These are phyloP conservation scores for Cryptosporidium parvum DNA, from an alignment of 169 alveolate species.

Conservation along the genomic window DNA sequence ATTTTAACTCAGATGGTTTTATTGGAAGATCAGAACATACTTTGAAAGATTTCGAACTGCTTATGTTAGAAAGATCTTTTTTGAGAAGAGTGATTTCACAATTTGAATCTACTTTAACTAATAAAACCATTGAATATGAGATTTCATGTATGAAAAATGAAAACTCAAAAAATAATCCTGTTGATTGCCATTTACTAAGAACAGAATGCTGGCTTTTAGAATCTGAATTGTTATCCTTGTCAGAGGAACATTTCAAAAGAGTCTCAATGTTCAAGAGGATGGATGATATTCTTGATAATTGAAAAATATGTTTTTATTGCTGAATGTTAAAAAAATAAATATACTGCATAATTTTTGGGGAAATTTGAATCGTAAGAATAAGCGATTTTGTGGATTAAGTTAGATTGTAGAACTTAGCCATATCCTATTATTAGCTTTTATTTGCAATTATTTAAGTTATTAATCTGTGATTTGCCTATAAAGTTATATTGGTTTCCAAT, in stretches of 20 bases:
- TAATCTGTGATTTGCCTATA: too few relatives aligned
- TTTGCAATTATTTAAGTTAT: not conserved
- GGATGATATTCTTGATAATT: not conserved
- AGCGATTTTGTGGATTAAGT: not conserved
- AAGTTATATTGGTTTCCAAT: too few relatives aligned
- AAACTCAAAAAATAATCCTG: not conserved
- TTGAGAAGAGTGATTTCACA: constrained; percentile 49
- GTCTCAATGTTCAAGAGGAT: constrained; percentile 28
- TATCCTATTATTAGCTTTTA: not conserved
- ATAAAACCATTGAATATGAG: constrained; percentile 34
- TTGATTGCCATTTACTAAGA: constrained; percentile 40
- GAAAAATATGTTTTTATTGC: not conserved
- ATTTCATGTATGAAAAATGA: constrained; percentile 1
- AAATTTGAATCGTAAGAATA: not conserved
- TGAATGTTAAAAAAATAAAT: not conserved
- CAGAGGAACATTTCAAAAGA: constrained; percentile 58
- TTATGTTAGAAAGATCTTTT: constrained; percentile 43
- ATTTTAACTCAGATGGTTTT: constrained; percentile 17
- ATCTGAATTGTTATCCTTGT: constrained; percentile 12
- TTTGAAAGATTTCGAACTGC: constrained; percentile 14
- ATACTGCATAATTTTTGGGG: not conserved
- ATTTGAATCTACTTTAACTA: not conserved
- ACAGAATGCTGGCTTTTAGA: constrained; percentile 55
- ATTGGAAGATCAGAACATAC: constrained; percentile 16
- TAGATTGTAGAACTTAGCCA: not conserved